Conservation (phyloP, 768 basidiomycete genomes). For the Sutorius australiensis region DNA sequence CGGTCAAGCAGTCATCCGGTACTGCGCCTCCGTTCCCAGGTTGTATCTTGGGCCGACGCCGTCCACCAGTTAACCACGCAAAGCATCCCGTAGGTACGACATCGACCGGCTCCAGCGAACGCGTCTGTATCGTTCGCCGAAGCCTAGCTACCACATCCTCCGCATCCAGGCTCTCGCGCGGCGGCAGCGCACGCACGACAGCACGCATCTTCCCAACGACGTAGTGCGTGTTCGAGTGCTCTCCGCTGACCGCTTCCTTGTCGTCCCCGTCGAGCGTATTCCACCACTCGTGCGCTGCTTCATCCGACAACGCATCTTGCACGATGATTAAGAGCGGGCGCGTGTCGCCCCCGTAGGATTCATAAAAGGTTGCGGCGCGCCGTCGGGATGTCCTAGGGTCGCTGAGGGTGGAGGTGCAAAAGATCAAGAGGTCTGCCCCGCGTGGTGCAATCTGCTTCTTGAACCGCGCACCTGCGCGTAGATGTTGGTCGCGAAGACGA, state of each 20-base stretch:
- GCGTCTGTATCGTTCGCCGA: conserved; percentile 17
- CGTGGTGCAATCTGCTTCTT: conserved; percentile 23
- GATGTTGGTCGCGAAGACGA: conserved; percentile 19
- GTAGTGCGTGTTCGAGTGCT: neutral
- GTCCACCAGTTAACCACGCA: conserved; percentile 11
- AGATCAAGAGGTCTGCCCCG: conserved; percentile 24
- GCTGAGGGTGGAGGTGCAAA: conserved; percentile 15
- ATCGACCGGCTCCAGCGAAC: conserved; percentile 23
- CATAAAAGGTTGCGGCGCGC: conserved; percentile 15
- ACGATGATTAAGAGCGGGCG: conserved; percentile 26
- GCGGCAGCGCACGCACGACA: conserved; percentile 24
- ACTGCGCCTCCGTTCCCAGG: neutral
- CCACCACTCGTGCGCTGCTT: conserved; percentile 23
- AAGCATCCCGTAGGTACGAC: conserved; percentile 19
- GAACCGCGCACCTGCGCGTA: conserved; percentile 21
- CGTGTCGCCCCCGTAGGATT: conserved; percentile 24
- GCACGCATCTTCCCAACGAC: conserved; percentile 11
- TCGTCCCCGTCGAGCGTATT: conserved; percentile 5
- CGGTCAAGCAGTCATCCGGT: conserved; percentile 16
- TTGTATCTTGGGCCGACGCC: conserved; percentile 4
- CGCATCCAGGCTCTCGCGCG: neutral
- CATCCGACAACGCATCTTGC: conserved; percentile 18
- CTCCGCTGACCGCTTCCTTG: neutral
- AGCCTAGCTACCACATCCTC: conserved; percentile 7
- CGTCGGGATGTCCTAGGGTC: conserved; percentile 5